These are phyloP conservation scores for Bruguiera sexangula DNA, from an alignment of 345 rosid species.

Conservation along the genomic window DNA sequence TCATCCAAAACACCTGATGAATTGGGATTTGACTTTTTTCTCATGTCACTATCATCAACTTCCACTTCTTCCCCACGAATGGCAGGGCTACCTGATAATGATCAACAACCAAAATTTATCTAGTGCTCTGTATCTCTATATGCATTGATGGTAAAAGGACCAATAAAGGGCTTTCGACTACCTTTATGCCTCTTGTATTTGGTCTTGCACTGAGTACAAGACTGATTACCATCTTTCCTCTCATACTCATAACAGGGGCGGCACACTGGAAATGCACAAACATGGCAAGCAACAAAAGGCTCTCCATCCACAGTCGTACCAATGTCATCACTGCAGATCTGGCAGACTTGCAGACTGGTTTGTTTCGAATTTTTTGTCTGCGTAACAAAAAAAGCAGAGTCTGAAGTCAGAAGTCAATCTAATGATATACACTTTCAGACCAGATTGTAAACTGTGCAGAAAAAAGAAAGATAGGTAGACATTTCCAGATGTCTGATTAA, in stretches of 20 bases:
- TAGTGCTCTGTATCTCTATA: neutral
- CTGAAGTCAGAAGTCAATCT: neutral
- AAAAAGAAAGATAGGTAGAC: neutral
- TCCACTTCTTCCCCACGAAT: constrained; percentile 21
- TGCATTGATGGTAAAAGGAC: neutral
- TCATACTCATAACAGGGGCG: constrained; percentile 43
- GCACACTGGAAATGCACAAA: constrained; percentile 42
- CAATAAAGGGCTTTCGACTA: neutral
- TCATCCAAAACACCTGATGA: constrained; percentile 10
- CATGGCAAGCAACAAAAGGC: constrained; percentile 39
- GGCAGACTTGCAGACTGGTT: constrained; percentile 24
- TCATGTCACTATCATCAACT: constrained; percentile 8
- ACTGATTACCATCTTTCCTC: constrained; percentile 41
- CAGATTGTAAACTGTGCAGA: neutral
- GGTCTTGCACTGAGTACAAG: constrained; percentile 45
- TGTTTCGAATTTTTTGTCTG: constrained; percentile 14
- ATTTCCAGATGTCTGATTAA: neutral
- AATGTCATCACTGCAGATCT: constrained; percentile 37
- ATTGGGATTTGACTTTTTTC: constrained; percentile 12
- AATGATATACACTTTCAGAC: neutral
- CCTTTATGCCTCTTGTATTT: constrained; percentile 40
- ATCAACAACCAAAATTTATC: neutral
- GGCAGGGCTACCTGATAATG: constrained; percentile 20
- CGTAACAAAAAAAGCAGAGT: neutral
- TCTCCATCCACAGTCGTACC: constrained; percentile 29